Percentiles rank a stretch among this genome's conserved stretches.
Evolutionary conservation across 257 asterid genomes (phyloP).

Genomic region (Fraxinus quadrangulata): DNA sequence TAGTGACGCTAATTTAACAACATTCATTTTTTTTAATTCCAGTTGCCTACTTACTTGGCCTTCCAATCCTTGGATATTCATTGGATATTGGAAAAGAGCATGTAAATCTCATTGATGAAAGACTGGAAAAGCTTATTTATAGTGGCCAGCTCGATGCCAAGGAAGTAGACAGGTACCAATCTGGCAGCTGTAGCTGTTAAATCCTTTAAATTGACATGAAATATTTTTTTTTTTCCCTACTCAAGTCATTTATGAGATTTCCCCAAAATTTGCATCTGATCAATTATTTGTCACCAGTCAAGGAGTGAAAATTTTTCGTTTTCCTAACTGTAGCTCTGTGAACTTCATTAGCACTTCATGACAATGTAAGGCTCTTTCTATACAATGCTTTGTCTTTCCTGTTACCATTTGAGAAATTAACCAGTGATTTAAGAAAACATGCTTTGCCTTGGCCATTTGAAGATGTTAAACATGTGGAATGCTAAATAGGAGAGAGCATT

Average conservation of each 20-base stretch:
- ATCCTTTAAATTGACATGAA: neutral
- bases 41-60: constrained; percentile 89
- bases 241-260: neutral
- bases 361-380: neutral
- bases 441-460: neutral
- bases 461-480: neutral
- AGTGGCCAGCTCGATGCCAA: constrained; percentile 94
- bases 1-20: neutral
- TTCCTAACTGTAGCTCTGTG: neutral
- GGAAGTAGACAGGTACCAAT: constrained; percentile 86
- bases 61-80: constrained; percentile 92
- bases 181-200: constrained; percentile 8
- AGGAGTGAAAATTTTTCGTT: neutral
- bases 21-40: constrained; percentile 19
- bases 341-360: neutral
- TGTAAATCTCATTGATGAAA: constrained; percentile 81
- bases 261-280: constrained; percentile 13
- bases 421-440: neutral
- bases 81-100: constrained; percentile 94
- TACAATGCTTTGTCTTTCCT: neutral
- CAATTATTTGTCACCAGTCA: constrained; percentile 2
- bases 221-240: neutral
- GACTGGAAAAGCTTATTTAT: constrained; percentile 84
- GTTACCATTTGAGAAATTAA: neutral
- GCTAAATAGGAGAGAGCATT: neutral